Evolutionary conservation across 495 filamentous ascomycete species (phyloP).

Genomic region (Penicillium pancosmium): DNA sequence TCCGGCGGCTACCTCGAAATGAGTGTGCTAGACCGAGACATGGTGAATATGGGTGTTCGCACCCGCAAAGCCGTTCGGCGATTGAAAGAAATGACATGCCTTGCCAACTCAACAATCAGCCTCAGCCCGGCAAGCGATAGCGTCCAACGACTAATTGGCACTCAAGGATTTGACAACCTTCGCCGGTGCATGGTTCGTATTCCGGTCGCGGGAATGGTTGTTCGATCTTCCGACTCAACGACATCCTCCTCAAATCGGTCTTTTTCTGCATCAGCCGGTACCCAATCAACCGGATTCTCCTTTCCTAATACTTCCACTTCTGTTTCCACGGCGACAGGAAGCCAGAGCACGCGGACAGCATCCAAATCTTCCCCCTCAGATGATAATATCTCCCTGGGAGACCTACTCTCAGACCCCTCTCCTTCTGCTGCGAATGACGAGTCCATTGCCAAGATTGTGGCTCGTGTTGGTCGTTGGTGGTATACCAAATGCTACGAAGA

Average conservation of each 20-base stretch:
- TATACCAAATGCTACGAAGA: constrained; percentile 90
- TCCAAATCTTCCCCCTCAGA: constrained; percentile 40
- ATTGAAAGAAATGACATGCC: constrained; percentile 75
- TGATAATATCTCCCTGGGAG: constrained; percentile 63
- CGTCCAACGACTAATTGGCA: constrained; percentile 73
- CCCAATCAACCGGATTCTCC: constrained; percentile 33
- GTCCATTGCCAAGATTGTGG: constrained; percentile 87
- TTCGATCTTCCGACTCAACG: constrained; percentile 39
- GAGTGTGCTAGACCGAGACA: constrained; percentile 79
- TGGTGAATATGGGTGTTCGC: constrained; percentile 83
- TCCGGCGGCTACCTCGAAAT: constrained; percentile 90
- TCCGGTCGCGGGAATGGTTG: constrained; percentile 76
- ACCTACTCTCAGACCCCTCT: constrained; percentile 66
- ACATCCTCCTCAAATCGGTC: constrained; percentile 38
- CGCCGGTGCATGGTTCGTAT: constrained; percentile 88
- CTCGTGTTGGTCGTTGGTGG: constrained; percentile 95
- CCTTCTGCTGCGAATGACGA: constrained; percentile 65
- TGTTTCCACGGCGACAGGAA: constrained; percentile 25
- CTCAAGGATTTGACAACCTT: constrained; percentile 79
- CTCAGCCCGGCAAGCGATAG: constrained; percentile 78
- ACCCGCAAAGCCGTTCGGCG: constrained; percentile 74
- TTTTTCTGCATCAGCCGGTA: constrained; percentile 26
- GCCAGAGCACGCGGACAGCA: constrained; percentile 20
- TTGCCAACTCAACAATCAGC: constrained; percentile 61
- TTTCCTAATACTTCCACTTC: constrained; percentile 30